Percentiles rank a stretch among this genome's conserved stretches.
Conservation (phyloP, 2,329 filamentous ascomycete genomes). For the Lasiodiplodia sp. region DNA sequence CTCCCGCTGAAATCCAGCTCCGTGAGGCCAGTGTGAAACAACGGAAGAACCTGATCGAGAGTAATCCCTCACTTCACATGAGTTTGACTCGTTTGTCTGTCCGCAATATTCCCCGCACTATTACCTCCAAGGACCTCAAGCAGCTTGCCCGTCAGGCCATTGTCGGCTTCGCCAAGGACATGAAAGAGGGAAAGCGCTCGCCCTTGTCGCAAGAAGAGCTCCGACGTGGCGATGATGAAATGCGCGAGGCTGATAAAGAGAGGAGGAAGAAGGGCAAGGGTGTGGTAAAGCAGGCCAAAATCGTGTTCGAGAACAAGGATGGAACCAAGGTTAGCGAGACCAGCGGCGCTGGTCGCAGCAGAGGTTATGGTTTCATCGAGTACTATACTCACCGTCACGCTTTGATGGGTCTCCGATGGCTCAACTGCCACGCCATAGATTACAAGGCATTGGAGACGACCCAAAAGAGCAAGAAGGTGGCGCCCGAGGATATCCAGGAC, state of each 20-base stretch:
- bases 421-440: slow-evolving; percentile 77
- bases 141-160: slow-evolving; percentile 89
- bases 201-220: slow-evolving; percentile 91
- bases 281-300: slow-evolving; percentile 90
- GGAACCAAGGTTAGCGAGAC: slow-evolving; percentile 83
- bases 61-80: slow-evolving; percentile 87
- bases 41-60: slow-evolving; percentile 87
- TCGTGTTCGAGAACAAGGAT: slow-evolving; percentile 88
- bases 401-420: slow-evolving; percentile 90
- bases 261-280: slow-evolving; percentile 85
- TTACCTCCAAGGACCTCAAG: slow-evolving; percentile 88
- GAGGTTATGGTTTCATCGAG: slow-evolving; percentile 97
- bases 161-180: slow-evolving; percentile 91
- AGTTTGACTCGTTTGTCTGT: slow-evolving; percentile 89
- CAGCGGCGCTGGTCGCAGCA: slow-evolving; percentile 79
- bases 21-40: slow-evolving; percentile 86
- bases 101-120: slow-evolving; percentile 85
- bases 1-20: slow-evolving; percentile 83
- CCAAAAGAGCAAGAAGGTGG: slow-evolving; percentile 48
- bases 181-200: slow-evolving; percentile 76
- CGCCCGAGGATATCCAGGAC: slow-evolving; percentile 62
- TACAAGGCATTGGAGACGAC: slow-evolving; percentile 57
- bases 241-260: slow-evolving; percentile 78
- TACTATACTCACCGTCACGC: slow-evolving; percentile 94
- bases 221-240: slow-evolving; percentile 77